Conservation (phyloP, 164 flowering plant species). For the Tetrastigma voinierianum region DNA sequence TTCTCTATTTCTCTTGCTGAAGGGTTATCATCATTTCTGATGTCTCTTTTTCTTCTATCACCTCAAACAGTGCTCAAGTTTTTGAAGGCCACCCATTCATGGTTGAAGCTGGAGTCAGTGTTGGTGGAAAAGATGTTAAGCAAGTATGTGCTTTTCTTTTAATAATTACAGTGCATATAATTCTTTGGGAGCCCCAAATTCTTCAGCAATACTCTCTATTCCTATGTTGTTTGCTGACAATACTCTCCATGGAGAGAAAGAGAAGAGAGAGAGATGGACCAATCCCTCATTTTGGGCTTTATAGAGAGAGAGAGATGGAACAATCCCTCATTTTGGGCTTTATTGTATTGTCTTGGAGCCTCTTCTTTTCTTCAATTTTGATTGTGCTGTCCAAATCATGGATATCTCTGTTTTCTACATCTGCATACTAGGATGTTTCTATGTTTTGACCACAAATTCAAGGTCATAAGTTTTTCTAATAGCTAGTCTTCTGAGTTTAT, state of each 20-base stretch:
- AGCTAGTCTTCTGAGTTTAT: neutral
- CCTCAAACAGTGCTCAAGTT: constrained; percentile 75
- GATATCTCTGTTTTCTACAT: neutral
- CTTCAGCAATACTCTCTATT: neutral
- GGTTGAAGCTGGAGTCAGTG: constrained; percentile 95
- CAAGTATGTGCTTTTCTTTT: constrained; percentile 50
- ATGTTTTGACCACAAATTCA: too few relatives aligned
- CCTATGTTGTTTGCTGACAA: neutral
- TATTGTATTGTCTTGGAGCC: neutral
- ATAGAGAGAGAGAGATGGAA: neutral
- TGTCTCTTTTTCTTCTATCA: constrained; percentile 7
- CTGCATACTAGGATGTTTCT: neutral
- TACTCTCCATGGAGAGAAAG: neutral
- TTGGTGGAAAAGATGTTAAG: constrained; percentile 98
- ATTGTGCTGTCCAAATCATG: neutral
- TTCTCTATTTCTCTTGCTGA: neutral
- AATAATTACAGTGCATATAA: neutral
- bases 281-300: neutral
- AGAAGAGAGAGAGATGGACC: neutral
- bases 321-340: neutral
- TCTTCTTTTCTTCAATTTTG: neutral
- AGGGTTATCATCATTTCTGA: neutral
- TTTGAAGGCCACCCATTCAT: constrained; percentile 99
- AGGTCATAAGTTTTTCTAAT: neutral
- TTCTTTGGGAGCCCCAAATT: neutral